Evolutionary conservation across 2,329 filamentous ascomycete genomes (phyloP).

Genomic region (Beauveria rudraprayagi): DNA sequence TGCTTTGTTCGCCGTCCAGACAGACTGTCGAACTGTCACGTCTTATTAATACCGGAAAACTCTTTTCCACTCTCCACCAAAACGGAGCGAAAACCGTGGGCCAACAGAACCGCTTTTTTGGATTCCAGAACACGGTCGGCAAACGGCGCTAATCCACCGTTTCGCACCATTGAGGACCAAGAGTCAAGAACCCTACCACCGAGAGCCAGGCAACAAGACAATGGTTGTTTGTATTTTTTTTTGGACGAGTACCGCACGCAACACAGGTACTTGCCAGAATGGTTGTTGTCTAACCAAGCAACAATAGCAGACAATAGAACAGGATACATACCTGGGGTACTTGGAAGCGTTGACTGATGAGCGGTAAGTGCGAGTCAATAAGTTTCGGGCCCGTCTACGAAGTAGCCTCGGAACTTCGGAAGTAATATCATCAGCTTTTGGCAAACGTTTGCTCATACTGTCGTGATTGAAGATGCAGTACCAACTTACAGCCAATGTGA

Average conservation of each 20-base stretch:
- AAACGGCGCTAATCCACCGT: constrained; percentile 9
- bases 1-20: neutral
- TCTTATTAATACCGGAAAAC: neutral
- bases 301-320: neutral
- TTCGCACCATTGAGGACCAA: neutral
- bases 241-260: neutral
- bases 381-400: neutral
- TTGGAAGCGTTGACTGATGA: neutral
- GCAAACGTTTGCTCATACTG: neutral
- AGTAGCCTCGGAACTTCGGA: neutral
- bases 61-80: constrained; percentile 7
- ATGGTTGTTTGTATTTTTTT: neutral
- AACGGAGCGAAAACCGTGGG: constrained; percentile 4
- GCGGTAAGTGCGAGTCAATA: neutral
- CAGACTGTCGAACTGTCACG: neutral
- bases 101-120: constrained; percentile 2
- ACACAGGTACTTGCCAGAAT: too few relatives aligned
- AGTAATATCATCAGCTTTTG: neutral
- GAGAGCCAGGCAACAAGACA: too few relatives aligned
- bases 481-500: neutral
- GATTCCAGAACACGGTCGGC: constrained; percentile 8
- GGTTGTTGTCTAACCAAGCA: neutral
- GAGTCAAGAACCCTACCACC: neutral
- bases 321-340: neutral
- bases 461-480: neutral